These are phyloP conservation scores for Plantago lanceolata DNA, from an alignment of 305 asterid species.

Conservation along the genomic window DNA sequence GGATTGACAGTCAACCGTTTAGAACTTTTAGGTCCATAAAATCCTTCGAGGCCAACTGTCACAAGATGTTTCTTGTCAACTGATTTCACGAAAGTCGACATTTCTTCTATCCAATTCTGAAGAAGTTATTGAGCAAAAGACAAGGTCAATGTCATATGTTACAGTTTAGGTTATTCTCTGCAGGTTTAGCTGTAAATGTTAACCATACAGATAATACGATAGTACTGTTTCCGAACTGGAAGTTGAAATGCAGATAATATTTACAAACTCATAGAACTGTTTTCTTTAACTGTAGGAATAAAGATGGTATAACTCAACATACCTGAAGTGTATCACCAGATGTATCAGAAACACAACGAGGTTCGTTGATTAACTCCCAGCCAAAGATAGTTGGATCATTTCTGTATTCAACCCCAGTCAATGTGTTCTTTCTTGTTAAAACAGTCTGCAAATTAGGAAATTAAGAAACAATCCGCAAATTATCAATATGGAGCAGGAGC, in stretches of 20 bases:
- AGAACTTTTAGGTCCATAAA: slow-evolving; percentile 56
- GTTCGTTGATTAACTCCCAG: slow-evolving; percentile 66
- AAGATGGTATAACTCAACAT: too few species aligned
- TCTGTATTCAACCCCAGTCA: slow-evolving; percentile 54
- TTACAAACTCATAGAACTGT: too few species aligned
- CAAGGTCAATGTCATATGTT: background rate
- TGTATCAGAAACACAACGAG: slow-evolving; percentile 53
- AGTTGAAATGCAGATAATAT: too few species aligned
- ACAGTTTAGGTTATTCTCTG: background rate
- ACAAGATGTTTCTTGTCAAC: slow-evolving; percentile 53
- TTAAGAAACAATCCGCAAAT: background rate
- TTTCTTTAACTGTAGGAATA: too few species aligned
- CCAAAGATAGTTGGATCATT: slow-evolving; percentile 59
- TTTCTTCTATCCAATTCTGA: slow-evolving; percentile 64
- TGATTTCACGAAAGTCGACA: slow-evolving; percentile 51
- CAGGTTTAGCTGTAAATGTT: background rate
- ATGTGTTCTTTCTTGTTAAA: slow-evolving; percentile 51
- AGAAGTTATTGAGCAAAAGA: slow-evolving; percentile 20
- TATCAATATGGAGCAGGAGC: too few species aligned
- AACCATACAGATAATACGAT: background rate
- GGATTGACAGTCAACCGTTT: slow-evolving; percentile 49
- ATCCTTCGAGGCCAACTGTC: slow-evolving; percentile 68
- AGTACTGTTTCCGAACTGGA: too few species aligned
- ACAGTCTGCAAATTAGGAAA: slow-evolving; percentile 42
- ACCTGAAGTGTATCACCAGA: slow-evolving; percentile 68